Percentiles rank a stretch among this genome's conserved stretches.
phyloP scores from a whole-genome alignment of 345 rosid genomes.

The Camelina laxa region DNA sequence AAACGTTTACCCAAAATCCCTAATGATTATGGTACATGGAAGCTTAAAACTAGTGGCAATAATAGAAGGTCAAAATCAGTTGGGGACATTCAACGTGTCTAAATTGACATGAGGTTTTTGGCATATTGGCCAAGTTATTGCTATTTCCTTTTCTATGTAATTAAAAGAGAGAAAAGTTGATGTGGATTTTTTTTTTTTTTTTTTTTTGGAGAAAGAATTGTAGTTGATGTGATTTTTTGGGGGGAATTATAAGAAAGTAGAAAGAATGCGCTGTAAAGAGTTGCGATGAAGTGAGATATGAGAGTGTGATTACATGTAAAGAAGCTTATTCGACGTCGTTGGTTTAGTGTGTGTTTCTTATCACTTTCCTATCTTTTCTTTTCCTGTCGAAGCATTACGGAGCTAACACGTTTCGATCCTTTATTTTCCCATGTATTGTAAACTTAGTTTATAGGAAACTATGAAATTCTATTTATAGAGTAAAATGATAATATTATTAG shows the following conservation, averaged over 20 bases:
- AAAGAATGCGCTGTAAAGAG: constrained; percentile 43
- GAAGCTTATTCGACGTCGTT: constrained; percentile 37
- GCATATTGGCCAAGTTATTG: constrained; percentile 36
- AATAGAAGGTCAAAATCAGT: constrained; percentile 36
- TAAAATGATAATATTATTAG: not conserved
- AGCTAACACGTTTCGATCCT: constrained; percentile 37
- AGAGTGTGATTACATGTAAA: constrained; percentile 44
- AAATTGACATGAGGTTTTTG: constrained; percentile 43
- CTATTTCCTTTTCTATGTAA: not conserved
- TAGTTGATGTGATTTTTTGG: constrained; percentile 35
- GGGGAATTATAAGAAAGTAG: constrained; percentile 23
- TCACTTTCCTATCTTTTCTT: constrained; percentile 39
- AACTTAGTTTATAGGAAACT: not conserved
- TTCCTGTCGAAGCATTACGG: constrained; percentile 29
- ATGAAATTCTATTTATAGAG: not conserved
- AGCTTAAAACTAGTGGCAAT: constrained; percentile 35
- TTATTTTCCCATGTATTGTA: not conserved
- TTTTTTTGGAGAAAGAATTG: no score
- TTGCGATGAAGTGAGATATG: constrained; percentile 36
- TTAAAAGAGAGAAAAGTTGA: constrained; percentile 27
- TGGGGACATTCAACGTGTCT: constrained; percentile 40
- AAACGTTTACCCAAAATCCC: not conserved
- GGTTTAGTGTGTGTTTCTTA: constrained; percentile 31
- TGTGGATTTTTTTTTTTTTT: not conserved
- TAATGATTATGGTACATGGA: constrained; percentile 4